These are phyloP conservation scores for Tephrocybe sp. DNA, from an alignment of 768 basidiomycete genomes.

Conservation along the genomic window DNA sequence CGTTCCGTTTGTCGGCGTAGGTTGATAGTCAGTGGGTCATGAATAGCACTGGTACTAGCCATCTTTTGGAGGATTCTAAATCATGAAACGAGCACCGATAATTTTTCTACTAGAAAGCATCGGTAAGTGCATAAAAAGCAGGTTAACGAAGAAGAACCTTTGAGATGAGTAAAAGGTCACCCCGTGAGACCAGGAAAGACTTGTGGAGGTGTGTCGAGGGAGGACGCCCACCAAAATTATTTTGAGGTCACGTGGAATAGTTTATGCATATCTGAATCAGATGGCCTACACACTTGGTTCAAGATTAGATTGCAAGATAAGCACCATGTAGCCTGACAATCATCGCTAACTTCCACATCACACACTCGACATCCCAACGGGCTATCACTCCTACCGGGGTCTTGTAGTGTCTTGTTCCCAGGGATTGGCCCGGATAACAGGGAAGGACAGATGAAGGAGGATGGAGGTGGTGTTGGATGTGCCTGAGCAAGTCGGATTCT, in stretches of 20 bases:
- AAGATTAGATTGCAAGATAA: no score
- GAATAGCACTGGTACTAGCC: constrained; percentile 29
- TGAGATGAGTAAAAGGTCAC: neutral
- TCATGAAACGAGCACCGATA: neutral
- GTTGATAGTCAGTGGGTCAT: constrained; percentile 63
- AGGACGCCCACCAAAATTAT: no score
- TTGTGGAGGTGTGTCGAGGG: no score
- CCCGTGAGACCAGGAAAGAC: no score
- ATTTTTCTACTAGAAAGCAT: neutral
- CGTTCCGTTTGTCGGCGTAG: constrained; percentile 50
- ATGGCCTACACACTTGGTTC: no score
- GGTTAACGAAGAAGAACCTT: neutral
- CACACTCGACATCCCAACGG: neutral
- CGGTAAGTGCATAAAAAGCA: no score
- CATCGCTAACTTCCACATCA: no score
- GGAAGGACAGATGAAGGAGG: no score
- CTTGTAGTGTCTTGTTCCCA: neutral
- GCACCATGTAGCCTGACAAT: no score
- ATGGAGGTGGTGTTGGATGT: neutral
- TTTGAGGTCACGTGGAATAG: no score
- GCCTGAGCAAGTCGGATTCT: neutral
- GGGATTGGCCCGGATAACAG: neutral
- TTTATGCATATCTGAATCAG: no score
- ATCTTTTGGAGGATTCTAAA: constrained; percentile 14
- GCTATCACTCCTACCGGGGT: neutral